These are phyloP conservation scores for Suillus clintonianus DNA, from an alignment of 768 basidiomycete species.

Conservation along the genomic window DNA sequence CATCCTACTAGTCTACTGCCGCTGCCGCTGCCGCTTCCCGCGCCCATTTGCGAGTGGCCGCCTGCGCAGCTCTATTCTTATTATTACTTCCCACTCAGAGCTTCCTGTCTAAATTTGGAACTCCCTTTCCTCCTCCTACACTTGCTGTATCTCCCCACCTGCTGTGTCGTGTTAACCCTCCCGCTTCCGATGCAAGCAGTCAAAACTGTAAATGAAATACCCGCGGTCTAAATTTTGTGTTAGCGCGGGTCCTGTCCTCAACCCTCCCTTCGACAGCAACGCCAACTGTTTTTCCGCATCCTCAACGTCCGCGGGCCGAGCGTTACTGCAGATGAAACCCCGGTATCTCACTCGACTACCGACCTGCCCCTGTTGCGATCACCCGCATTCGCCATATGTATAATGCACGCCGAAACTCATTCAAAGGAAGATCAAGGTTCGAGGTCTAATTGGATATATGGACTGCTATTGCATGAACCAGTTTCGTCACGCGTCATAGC, in stretches of 20 bases:
- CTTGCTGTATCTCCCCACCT: neutral
- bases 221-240: neutral
- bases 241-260: no score
- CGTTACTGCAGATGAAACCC: neutral
- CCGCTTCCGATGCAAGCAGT: neutral
- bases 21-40: neutral
- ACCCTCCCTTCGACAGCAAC: neutral
- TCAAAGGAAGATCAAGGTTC: neutral
- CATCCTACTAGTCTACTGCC: no score
- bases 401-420: neutral
- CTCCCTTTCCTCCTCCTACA: neutral
- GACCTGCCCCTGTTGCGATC: neutral
- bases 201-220: neutral
- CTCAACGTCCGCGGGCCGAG: neutral
- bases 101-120: slow-evolving; percentile 13
- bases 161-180: no score
- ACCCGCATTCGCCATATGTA: neutral
- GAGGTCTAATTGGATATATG: neutral
- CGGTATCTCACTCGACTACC: neutral
- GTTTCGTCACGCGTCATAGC: neutral
- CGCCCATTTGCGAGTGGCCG: slow-evolving; percentile 2
- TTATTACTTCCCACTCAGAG: slow-evolving; percentile 1
- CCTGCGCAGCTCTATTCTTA: slow-evolving; percentile 9
- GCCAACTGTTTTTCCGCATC: neutral
- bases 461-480: neutral